Evolutionary conservation across 1,284 basidiomycete species (phyloP).

Genomic region (Gyrodon tennesseensis): DNA sequence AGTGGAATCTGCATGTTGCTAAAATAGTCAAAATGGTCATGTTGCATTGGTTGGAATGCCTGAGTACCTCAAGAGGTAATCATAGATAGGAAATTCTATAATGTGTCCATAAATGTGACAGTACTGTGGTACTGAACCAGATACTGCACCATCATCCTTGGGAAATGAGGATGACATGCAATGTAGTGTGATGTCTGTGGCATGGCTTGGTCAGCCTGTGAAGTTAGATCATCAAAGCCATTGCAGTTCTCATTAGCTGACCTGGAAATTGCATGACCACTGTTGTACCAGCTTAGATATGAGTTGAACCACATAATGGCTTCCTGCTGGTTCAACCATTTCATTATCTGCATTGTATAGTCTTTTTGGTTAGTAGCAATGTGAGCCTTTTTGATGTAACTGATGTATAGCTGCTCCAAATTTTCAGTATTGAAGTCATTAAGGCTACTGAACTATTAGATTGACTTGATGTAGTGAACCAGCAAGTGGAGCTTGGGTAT

Average conservation of each 20-base stretch:
- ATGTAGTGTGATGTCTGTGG: not conserved
- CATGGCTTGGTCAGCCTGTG: not conserved
- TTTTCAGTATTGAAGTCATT: slow-evolving; percentile 26
- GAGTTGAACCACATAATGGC: not conserved
- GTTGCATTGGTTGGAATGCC: not conserved
- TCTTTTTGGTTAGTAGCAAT: slow-evolving; percentile 13
- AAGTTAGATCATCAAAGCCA: too few relatives aligned
- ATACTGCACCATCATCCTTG: not conserved
- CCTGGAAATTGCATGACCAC: too few relatives aligned
- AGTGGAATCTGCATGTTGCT: not conserved
- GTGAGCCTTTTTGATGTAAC: slow-evolving; percentile 23
- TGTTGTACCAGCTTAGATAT: not conserved
- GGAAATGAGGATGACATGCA: not conserved
- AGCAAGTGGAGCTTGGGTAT: slow-evolving; percentile 28
- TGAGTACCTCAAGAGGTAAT: not conserved
- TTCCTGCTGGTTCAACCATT: not conserved
- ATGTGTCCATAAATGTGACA: not conserved
- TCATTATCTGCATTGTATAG: slow-evolving; percentile 5
- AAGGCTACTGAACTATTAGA: slow-evolving; percentile 5
- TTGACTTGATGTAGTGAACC: slow-evolving; percentile 15
- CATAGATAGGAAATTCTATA: too few relatives aligned
- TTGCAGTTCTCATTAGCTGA: too few relatives aligned
- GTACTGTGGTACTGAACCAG: not conserved
- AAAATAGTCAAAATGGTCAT: not conserved
- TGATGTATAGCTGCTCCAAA: slow-evolving; percentile 28